phyloP scores from a whole-genome alignment of 495 filamentous ascomycete species.

The Bombardia bombarda region DNA sequence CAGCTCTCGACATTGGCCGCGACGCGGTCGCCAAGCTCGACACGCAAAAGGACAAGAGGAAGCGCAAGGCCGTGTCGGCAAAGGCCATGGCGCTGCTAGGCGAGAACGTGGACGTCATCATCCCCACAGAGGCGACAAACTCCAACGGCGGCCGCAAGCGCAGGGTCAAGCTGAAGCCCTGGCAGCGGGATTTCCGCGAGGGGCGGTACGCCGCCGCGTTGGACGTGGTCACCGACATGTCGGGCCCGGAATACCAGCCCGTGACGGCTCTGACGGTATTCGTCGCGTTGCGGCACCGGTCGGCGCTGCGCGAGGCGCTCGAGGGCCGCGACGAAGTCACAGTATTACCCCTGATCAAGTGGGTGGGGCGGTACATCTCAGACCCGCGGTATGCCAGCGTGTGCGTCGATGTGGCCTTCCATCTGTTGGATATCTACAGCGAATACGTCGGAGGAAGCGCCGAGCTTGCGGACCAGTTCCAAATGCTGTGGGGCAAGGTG shows the following conservation, averaged over 20 bases:
- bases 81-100: conserved; percentile 77
- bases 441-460: conserved; percentile 66
- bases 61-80: conserved; percentile 59
- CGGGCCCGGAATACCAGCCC: conserved; percentile 40
- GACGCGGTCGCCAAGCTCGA: conserved; percentile 56
- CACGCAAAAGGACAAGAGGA: conserved; percentile 57
- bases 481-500: conserved; percentile 57
- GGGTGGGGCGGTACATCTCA: conserved; percentile 69
- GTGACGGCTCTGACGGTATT: conserved; percentile 65
- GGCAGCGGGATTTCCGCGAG: conserved; percentile 75
- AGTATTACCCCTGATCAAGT: conserved; percentile 73
- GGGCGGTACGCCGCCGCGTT: conserved; percentile 70
- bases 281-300: conserved; percentile 77
- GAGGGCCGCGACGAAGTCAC: conserved; percentile 73
- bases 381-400: conserved; percentile 71
- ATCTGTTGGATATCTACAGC: conserved; percentile 80
- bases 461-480: conserved; percentile 61
- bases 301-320: conserved; percentile 74
- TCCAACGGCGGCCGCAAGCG: conserved; percentile 40
- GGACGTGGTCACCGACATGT: conserved; percentile 60
- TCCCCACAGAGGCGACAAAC: conserved; percentile 29
- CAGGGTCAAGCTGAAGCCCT: conserved; percentile 55
- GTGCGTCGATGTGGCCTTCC: conserved; percentile 69
- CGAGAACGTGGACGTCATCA: conserved; percentile 80
- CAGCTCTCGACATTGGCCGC: conserved; percentile 71